Evolutionary conservation across 1,284 basidiomycete genomes (phyloP), one percentile per base, ranked within the genome.

Genomic region (Pseudozyma pruni): DNA sequence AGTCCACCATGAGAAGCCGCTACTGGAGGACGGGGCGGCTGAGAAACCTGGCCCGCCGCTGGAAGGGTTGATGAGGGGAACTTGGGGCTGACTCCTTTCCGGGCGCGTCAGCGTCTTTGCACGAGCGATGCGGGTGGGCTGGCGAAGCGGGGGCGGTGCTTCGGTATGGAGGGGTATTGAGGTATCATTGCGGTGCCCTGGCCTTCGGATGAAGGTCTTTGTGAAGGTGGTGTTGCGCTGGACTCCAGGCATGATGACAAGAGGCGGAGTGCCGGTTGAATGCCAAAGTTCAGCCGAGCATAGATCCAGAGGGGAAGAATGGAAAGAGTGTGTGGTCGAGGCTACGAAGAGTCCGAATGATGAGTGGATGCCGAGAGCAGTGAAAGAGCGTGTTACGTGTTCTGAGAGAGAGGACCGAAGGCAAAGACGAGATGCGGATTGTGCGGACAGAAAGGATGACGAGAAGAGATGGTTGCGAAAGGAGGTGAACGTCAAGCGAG

Each of bases 31-130:
- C 19, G 50, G 27, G 7, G 56, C 59, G 17, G 27, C 51, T 11
- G 66, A 73, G 41, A 66, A 71, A 46, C 61, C 72, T 19, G 63
- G 53, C 25, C 52, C 61, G n/a, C 58, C 59, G 35, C 38, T 60
- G 25, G 86, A 85, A 2, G 68, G 98, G 85, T 84, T 96, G 97
- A 27, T 88, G 86, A 20, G 93, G 86, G 31, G 92, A 88, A 19
- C 86, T 84, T 69, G 63, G 1, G 76, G 76, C 87, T 86, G 69
- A 91, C 87, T 54, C 87, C 87, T n/a, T 85, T 78, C 56, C 86
- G 87, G 83, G 88, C 90, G 83, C 87, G 89, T 83, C 94, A 97
- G 37, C 91, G 86, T 62, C 90, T 75, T 76, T 31, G 76, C 50
- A 33, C 78, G 59, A 25, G 85, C 78, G 16, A 78, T 71, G 34